Percentiles rank a stretch among this genome's conserved stretches.
These are phyloP conservation scores for Kodamaea arcana DNA, from an alignment of 1,139 yeast species.

Conservation along the genomic window DNA sequence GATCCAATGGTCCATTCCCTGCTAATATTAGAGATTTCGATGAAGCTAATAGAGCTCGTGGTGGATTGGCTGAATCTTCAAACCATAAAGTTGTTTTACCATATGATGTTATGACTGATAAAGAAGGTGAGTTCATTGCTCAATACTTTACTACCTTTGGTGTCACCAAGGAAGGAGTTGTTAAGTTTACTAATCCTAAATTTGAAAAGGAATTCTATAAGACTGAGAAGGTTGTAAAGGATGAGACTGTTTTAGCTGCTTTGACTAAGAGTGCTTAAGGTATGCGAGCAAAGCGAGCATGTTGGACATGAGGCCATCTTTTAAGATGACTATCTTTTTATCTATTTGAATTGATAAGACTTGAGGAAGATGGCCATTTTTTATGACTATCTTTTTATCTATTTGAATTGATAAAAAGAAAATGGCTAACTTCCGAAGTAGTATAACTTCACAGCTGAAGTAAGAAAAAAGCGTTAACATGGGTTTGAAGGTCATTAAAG, in stretches of 20 bases:
- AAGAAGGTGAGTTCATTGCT: constrained; percentile 64
- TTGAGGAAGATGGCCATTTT: too few species aligned
- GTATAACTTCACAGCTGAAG: too few species aligned
- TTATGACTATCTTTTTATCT: too few species aligned
- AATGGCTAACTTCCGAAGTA: too few species aligned
- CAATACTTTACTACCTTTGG: constrained; percentile 78
- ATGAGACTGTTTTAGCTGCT: constrained; percentile 27
- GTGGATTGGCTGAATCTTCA: constrained; percentile 72
- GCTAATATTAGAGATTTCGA: constrained; percentile 63
- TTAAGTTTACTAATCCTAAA: constrained; percentile 60
- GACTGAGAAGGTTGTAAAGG: constrained; percentile 55
- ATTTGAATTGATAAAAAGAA: too few species aligned
- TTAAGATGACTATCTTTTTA: too few species aligned
- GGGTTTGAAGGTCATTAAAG: too few species aligned
- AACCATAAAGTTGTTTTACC: constrained; percentile 67
- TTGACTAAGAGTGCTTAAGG: too few species aligned
- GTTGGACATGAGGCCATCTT: too few species aligned
- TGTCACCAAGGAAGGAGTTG: constrained; percentile 68
- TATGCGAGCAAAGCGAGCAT: too few species aligned
- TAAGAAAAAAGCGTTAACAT: too few species aligned
- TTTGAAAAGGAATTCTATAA: constrained; percentile 48
- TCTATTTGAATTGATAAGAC: too few species aligned
- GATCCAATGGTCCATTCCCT: constrained; percentile 64
- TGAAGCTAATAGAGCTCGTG: constrained; percentile 69
- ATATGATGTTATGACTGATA: constrained; percentile 67